Evolutionary conservation across 257 asterid genomes (phyloP), one percentile per base, ranked within the genome.

Genomic region (Paraleonurus japonicus): DNA sequence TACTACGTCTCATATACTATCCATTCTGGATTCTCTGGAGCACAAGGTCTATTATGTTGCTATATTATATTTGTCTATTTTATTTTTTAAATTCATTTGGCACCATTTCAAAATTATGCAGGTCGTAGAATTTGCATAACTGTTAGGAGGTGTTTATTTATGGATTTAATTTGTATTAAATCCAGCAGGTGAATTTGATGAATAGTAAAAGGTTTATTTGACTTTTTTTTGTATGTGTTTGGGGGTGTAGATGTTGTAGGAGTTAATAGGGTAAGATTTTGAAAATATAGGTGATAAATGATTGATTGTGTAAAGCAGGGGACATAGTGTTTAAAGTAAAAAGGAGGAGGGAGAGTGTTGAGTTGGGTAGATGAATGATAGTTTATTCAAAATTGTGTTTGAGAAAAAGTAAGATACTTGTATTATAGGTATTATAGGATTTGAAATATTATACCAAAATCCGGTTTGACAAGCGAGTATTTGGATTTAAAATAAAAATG

Each of bases 11-110:
- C 71, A 85, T 85, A 76, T 92, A 88, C 82, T 95, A 83, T 75
- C 99, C 99, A 4, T 92, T 95, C 74, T 95, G 98, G 98, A 73
- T 95, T 69, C 89, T 95, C 15, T 89, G 99, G 99, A 95, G 99
- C 85, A 95, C 99, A 43, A 95, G 99, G 99, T 92, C 53, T 47
- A 76, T 74, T 61, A 2, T 57, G 26, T 20, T 71, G 32, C 30
- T 57, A 47, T 48, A 12, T 33, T 53, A 57, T 41, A n/a, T 39
- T 67, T 1, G n/a, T 13, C 69, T 9, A 12, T 57, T 12, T 5
- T 26, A 15, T 27, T 62, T 20, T 37, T 17, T 5, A 67, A 65
- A 47, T 63, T 76, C 68, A 41, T 39, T 35, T 15, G 17, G 57
- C 32, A 11, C 65, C 43, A 19, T 30, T 19, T 3, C 23, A 19